Conservation (phyloP, 352 stramenopile genomes). For the Globisporangium cystogenes region DNA sequence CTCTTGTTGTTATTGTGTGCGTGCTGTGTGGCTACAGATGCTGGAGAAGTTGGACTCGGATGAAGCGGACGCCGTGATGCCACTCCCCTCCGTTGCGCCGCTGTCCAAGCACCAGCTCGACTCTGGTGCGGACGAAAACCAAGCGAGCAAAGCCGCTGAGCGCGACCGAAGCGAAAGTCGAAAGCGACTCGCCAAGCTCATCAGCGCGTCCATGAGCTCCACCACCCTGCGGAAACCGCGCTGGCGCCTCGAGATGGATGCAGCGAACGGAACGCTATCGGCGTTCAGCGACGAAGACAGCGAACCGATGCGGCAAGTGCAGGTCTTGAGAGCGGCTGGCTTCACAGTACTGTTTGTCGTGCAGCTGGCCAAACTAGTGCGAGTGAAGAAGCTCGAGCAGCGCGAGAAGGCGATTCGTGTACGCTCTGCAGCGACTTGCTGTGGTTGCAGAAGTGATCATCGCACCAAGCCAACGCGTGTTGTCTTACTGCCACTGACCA, state of each 20-base stretch:
- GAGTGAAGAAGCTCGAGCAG: constrained; percentile 28
- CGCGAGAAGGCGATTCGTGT: background rate
- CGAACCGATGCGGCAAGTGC: constrained; percentile 19
- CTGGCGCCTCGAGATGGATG: constrained; percentile 42
- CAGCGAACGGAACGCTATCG: constrained; percentile 20
- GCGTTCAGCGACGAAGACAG: constrained; percentile 19
- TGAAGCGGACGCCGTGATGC: constrained; percentile 2
- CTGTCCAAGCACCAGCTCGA: background rate
- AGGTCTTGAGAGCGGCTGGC: constrained; percentile 39
- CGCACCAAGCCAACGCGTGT: background rate
- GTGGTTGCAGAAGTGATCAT: background rate
- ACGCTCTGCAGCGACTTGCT: background rate
- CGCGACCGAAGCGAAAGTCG: constrained; percentile 33
- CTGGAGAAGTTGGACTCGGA: constrained; percentile 26
- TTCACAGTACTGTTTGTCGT: constrained; percentile 21
- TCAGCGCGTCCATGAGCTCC: constrained; percentile 24
- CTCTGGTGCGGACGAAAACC: background rate
- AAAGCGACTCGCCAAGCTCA: constrained; percentile 30
- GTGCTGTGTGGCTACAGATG: constrained; percentile 13
- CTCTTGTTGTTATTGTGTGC: background rate
- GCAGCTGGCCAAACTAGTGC: constrained; percentile 23
- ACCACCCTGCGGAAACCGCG: constrained; percentile 28
- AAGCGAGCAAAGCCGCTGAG: constrained; percentile 17
- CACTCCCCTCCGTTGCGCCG: background rate
- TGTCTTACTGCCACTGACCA: constrained; percentile 5